Evolutionary conservation across 179 eudicot species (phyloP).

Genomic region (Silene vulgaris): DNA sequence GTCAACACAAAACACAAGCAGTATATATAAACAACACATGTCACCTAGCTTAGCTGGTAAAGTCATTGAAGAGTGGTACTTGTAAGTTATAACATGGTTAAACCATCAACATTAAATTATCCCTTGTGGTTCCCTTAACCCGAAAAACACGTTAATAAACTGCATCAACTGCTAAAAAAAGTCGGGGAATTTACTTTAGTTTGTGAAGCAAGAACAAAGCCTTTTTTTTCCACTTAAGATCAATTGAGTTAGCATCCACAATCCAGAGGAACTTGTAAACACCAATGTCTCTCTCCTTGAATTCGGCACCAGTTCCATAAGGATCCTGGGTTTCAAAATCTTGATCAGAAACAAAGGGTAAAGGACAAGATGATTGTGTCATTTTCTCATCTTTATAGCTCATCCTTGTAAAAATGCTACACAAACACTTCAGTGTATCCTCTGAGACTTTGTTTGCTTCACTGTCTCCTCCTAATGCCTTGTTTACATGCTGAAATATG

Average conservation of each 20-base stretch:
- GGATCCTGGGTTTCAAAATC: slow-evolving; percentile 51
- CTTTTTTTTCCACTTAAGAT: slow-evolving; percentile 50
- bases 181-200: slow-evolving; percentile 43
- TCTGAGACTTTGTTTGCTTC: slow-evolving; percentile 73
- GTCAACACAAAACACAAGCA: not conserved
- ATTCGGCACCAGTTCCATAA: slow-evolving; percentile 40
- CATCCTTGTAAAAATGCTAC: slow-evolving; percentile 59
- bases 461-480: slow-evolving; percentile 40
- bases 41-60: too few relatives aligned
- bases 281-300: slow-evolving; percentile 58
- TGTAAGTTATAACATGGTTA: too few relatives aligned
- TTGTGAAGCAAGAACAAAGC: slow-evolving; percentile 42
- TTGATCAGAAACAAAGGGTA: slow-evolving; percentile 29
- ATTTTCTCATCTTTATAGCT: slow-evolving; percentile 35
- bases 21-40: too few relatives aligned
- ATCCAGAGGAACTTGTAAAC: slow-evolving; percentile 45
- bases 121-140: too few relatives aligned
- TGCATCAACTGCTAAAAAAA: not conserved
- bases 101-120: too few relatives aligned
- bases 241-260: slow-evolving; percentile 58
- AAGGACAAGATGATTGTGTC: slow-evolving; percentile 35
- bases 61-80: too few relatives aligned
- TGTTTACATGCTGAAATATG: slow-evolving; percentile 39
- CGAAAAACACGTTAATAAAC: not conserved
- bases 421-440: slow-evolving; percentile 59